phyloP scores from a whole-genome alignment of 2,329 filamentous ascomycete species.

The Neonectria neomacrospora region DNA sequence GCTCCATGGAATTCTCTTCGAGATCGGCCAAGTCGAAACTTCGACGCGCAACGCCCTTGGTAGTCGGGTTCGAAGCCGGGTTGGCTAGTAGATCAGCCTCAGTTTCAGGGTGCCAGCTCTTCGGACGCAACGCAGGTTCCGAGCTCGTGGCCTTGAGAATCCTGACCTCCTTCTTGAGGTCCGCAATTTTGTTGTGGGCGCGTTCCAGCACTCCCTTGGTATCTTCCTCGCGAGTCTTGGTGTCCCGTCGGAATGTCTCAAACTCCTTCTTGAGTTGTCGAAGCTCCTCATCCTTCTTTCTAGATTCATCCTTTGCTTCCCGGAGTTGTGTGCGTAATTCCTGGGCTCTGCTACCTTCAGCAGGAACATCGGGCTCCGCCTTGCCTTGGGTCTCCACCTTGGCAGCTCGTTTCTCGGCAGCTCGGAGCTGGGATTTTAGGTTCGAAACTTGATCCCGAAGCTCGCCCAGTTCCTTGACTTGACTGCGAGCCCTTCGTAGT shows the following conservation, averaged over 20 bases:
- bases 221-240: conserved; percentile 65
- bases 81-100: conserved; percentile 29
- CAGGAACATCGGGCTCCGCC: conserved; percentile 34
- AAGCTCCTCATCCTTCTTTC: conserved; percentile 62
- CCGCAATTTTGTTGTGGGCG: conserved; percentile 66
- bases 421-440: conserved; percentile 62
- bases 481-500: conserved; percentile 63
- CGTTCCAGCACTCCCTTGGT: conserved; percentile 65
- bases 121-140: conserved; percentile 39
- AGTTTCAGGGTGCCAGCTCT: conserved; percentile 46
- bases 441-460: conserved; percentile 64
- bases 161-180: conserved; percentile 65
- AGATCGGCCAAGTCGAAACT: conserved; percentile 46
- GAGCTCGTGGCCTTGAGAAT: conserved; percentile 52
- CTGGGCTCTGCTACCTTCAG: conserved; percentile 45
- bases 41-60: conserved; percentile 31
- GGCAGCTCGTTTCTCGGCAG: conserved; percentile 57
- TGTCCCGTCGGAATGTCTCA: conserved; percentile 63
- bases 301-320: conserved; percentile 56
- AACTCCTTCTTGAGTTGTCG: conserved; percentile 63
- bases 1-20: conserved; percentile 28
- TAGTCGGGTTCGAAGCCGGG: conserved; percentile 20
- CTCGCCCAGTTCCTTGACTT: conserved; percentile 62
- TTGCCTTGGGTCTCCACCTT: conserved; percentile 53
- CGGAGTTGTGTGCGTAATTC: conserved; percentile 57